Evolutionary conservation across 306 rosid species (phyloP).

Genomic region (Quercus mongolica): DNA sequence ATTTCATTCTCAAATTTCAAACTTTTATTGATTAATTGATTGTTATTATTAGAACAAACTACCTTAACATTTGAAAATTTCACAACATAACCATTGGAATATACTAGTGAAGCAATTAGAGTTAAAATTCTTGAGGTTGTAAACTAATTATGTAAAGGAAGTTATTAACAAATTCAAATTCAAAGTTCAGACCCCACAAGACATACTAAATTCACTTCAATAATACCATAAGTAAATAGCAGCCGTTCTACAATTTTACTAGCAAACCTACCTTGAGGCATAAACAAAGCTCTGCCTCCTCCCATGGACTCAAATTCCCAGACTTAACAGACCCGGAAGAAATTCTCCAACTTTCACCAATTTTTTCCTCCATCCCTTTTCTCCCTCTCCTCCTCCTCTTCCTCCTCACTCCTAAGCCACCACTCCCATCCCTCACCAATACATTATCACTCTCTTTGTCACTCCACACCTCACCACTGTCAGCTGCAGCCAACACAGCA

Average conservation of each 20-base stretch:
- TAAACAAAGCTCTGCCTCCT: slow-evolving; percentile 62
- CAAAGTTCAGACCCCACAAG: background rate
- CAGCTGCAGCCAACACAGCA: slow-evolving; percentile 26
- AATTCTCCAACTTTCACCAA: slow-evolving; percentile 6
- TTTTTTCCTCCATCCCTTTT: slow-evolving; percentile 31
- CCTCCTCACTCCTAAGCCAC: slow-evolving; percentile 30
- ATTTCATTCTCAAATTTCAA: background rate
- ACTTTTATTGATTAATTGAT: background rate
- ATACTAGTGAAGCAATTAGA: background rate
- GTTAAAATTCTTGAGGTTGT: background rate
- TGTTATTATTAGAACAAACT: background rate
- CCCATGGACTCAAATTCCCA: slow-evolving; percentile 47
- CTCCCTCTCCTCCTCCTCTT: slow-evolving; percentile 41
- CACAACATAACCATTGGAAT: background rate
- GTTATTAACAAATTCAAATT: background rate
- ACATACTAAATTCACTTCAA: background rate
- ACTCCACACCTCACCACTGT: slow-evolving; percentile 27
- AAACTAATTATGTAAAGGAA: background rate
- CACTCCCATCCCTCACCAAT: slow-evolving; percentile 15
- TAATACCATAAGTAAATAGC: background rate
- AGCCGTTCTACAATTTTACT: background rate
- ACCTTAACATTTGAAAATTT: too few relatives aligned
- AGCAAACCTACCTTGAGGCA: slow-evolving; percentile 48
- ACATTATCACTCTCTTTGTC: slow-evolving; percentile 26
- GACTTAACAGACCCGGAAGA: slow-evolving; percentile 34